A percentile compares a stretch with the other conserved stretches of the same genome.
Conservation (phyloP, 2,329 filamentous ascomycete genomes). For the Botrytis cinerea region DNA sequence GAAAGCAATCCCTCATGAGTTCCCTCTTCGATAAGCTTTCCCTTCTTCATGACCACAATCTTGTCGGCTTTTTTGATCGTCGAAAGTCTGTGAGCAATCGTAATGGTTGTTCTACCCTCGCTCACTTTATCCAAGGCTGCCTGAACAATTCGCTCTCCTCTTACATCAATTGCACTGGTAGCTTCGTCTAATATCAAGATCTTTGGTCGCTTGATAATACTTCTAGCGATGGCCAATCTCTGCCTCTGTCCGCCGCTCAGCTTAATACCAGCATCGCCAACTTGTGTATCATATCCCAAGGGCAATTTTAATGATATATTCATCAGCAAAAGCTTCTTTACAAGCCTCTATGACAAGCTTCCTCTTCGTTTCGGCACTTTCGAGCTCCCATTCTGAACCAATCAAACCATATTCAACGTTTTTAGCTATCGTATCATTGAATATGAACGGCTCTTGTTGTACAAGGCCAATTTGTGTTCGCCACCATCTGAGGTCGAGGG, state of each 20-base stretch:
- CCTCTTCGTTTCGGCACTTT: slow-evolving; percentile 56
- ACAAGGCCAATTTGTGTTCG: slow-evolving; percentile 63
- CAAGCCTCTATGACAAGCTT: slow-evolving; percentile 65
- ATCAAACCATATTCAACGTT: slow-evolving; percentile 64
- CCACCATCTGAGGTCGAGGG: slow-evolving; percentile 64
- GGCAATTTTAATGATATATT: slow-evolving; percentile 66
- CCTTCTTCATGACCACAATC: slow-evolving; percentile 75
- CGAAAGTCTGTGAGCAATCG: slow-evolving; percentile 88
- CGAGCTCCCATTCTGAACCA: slow-evolving; percentile 54
- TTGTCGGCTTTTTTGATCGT: slow-evolving; percentile 78
- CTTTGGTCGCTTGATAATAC: slow-evolving; percentile 68
- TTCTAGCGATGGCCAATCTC: slow-evolving; percentile 69
- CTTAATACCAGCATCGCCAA: slow-evolving; percentile 77
- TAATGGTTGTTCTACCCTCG: slow-evolving; percentile 73
- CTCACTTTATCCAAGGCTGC: slow-evolving; percentile 57
- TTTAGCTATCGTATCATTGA: slow-evolving; percentile 64
- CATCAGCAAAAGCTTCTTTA: slow-evolving; percentile 66
- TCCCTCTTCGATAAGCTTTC: slow-evolving; percentile 71
- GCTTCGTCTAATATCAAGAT: slow-evolving; percentile 77
- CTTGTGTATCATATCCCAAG: slow-evolving; percentile 67
- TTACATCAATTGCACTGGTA: slow-evolving; percentile 50
- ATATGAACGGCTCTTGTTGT: slow-evolving; percentile 68
- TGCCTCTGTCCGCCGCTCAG: slow-evolving; percentile 80
- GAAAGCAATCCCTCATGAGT: slow-evolving; percentile 71
- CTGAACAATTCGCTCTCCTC: slow-evolving; percentile 54